Evolutionary conservation across 352 stramenopile genomes (phyloP), one percentile per base, ranked within the genome.

Genomic region (Saprolegnia diclina): DNA sequence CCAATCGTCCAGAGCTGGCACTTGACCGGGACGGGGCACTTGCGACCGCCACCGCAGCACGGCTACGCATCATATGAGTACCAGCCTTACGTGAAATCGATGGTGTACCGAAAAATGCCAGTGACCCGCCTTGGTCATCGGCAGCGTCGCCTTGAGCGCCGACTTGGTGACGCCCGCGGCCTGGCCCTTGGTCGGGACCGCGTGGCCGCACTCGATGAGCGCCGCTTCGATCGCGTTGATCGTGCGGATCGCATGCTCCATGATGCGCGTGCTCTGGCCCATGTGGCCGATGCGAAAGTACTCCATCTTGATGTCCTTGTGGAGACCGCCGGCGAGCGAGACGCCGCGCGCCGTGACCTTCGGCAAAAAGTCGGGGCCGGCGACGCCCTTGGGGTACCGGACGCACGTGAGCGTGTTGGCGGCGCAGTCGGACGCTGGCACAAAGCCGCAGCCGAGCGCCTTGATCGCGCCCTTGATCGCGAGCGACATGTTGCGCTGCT

Each of bases 281-380:
- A 92, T 92, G 79, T 92, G 84, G 44, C 84, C 84, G 64, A 92
- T 92, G 40, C 84, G 84, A 71, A 92, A 92, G 77, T 92, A 92
- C 61, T 92, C 78, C 22, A 77, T 90, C 79, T 92, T 92, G 73
- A 92, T 92, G 54, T 85, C 71, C 68, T 89, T 89, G 76, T 90
- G 84, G 37, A 92, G 73, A 0, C 82, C 84, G 6, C 84, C 84
- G 10, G 84, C 82, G 19, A 92, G 76, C 62, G 84, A 92, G 32
- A 92, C 82, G 7, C 84, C 84, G 45, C 79, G 81, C 64, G 85
- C 79, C 11, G 83, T 74, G 4, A 89, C 82, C 71, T 90, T 92
- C 22, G 84, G 82, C 55, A 92, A 59, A 59, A 92, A 89, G 71
- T 90, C 82, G 5, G 82, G 71, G 3, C 77, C 84, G 0, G 79